Evolutionary conservation across 208 protist species (phyloP), one percentile per base, ranked within the genome.

Genomic region (Wallacemonas collosoma): DNA sequence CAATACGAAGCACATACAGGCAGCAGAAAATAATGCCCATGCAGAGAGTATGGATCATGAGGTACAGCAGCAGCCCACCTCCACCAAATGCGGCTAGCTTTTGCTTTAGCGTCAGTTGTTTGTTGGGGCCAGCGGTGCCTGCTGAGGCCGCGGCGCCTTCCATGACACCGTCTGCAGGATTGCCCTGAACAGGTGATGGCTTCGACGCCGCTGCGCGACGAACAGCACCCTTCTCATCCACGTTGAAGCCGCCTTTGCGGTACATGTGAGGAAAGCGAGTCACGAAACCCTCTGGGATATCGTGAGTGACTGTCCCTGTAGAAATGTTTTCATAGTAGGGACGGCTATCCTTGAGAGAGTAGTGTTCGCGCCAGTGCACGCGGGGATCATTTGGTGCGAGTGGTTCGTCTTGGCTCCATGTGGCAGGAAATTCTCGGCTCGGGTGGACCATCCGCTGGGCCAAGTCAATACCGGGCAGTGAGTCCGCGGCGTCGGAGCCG

Each of bases 321-420:
- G 68, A 68, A 35, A 93, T 64, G 66, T 93, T 82, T 71, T 95
- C 84, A 61, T 95, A 95, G 68, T 95, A 95, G 11, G 90, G 90
- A 40, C 76, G 74, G 47, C 70, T 67, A 41, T 82, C 71, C 26
- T 86, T 82, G 11, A 91, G 78, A 11, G 77, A 88, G 63, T 82
- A 95, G 77, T 91, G 81, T 72, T 95, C 87, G n/a, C 85, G 74
- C 88, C 90, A 95, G 2, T 71, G 35, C 1, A 93, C 75, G 63
- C 83, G 85, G 1, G 90, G 85, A 61, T 95, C 85, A 50, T 65
- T 68, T 8, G 73, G 71, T 6, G 80, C 48, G 15, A 85, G 68
- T 14, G 81, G 73, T 48, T 88, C 82, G 43, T 81, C 72, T 17
- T 71, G 58, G 63, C 72, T 87, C 68, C 70, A 79, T 62, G 87